Percentiles rank a stretch among this genome's conserved stretches.
These are phyloP conservation scores for Xerocomus amazonicus DNA, from an alignment of 1,284 basidiomycete genomes.

Conservation along the genomic window DNA sequence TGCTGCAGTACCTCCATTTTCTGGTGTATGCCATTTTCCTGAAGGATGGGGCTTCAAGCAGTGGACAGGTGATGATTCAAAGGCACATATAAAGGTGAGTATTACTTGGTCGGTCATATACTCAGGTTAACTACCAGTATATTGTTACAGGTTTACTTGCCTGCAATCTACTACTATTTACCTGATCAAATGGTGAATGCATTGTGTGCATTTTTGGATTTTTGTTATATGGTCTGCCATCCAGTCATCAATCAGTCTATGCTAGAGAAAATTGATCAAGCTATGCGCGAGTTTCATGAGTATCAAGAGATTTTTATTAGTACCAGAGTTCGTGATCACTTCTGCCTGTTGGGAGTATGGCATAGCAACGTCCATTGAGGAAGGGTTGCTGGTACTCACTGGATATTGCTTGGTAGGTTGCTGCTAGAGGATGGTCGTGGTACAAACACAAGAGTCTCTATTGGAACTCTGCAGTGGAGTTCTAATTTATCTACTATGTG, in stretches of 20 bases:
- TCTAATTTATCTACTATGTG: no score
- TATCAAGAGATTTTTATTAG: not conserved
- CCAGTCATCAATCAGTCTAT: not conserved
- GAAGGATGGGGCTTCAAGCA: slow-evolving; percentile 22
- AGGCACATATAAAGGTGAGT: slow-evolving; percentile 21
- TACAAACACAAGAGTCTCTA: no score
- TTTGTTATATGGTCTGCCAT: not conserved
- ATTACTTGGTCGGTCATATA: no score
- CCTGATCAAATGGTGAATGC: not conserved
- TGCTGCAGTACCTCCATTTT: slow-evolving; percentile 6
- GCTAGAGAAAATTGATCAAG: not conserved
- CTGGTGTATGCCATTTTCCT: slow-evolving; percentile 10
- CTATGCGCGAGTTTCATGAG: not conserved
- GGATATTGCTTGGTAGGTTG: no score
- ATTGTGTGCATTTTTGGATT: not conserved
- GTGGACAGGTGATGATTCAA: slow-evolving; percentile 23
- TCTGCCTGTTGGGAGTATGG: no score
- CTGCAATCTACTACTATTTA: slow-evolving; percentile 13
- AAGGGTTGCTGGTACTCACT: no score
- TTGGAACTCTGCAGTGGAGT: no score
- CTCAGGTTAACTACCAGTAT: not conserved
- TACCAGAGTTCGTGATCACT: no score
- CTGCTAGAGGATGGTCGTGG: no score
- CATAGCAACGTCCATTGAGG: no score
- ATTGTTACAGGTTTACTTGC: slow-evolving; percentile 7